Percentiles rank a stretch among this genome's conserved stretches.
phyloP scores from a whole-genome alignment of 1,284 basidiomycete species.

The Gymnopus androsaceus region DNA sequence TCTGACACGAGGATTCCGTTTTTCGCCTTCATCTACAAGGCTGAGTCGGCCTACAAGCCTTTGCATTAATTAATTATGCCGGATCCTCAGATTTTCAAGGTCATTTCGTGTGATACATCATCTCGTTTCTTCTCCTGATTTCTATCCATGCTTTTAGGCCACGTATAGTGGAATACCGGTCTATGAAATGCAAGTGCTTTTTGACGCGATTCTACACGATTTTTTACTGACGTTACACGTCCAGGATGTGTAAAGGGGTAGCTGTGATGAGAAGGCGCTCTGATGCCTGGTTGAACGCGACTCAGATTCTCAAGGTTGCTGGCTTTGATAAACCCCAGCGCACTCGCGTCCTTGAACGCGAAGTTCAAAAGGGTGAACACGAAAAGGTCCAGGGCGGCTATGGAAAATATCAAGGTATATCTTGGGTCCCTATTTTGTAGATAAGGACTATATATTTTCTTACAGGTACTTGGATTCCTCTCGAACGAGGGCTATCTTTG shows the following conservation, averaged over 20 bases:
- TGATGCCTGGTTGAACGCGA: slow-evolving; percentile 98
- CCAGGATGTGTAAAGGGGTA: slow-evolving; percentile 90
- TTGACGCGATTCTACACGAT: slow-evolving; percentile 37
- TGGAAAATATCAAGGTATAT: slow-evolving; percentile 97
- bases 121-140: background rate
- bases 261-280: slow-evolving; percentile 96
- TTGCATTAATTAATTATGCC: slow-evolving; percentile 61
- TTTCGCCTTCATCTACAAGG: no score
- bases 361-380: slow-evolving; percentile 98
- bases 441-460: slow-evolving; percentile 14
- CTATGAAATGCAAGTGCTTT: slow-evolving; percentile 73
- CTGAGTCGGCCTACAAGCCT: background rate
- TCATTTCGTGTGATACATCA: slow-evolving; percentile 24
- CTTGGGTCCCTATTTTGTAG: slow-evolving; percentile 4
- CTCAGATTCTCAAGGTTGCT: slow-evolving; percentile 98
- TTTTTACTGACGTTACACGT: slow-evolving; percentile 36
- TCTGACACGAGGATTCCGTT: no score
- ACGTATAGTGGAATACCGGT: slow-evolving; percentile 88
- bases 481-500: slow-evolving; percentile 85
- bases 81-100: slow-evolving; percentile 82
- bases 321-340: slow-evolving; percentile 99
- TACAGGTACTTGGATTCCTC: slow-evolving; percentile 97
- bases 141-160: slow-evolving; percentile 49
- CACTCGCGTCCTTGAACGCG: slow-evolving; percentile 95
- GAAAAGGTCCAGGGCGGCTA: slow-evolving; percentile 99